phyloP scores from a whole-genome alignment of 176 grass and related monocot genomes.

The Aegilops umbellulata region DNA sequence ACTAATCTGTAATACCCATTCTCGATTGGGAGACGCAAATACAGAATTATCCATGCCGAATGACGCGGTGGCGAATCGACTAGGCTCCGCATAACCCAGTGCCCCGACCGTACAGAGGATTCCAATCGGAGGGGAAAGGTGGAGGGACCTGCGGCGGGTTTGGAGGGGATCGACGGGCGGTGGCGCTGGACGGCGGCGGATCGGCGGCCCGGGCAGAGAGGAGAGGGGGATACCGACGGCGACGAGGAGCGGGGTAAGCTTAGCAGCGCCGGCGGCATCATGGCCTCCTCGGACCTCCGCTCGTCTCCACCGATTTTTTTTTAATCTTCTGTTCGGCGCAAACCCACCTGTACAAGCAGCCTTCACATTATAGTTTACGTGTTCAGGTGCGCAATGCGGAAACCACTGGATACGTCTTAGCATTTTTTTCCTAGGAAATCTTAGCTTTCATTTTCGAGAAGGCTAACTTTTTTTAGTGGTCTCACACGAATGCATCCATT shows the following conservation, averaged over 20 bases:
- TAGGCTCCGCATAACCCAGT: background rate
- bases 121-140: background rate
- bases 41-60: background rate
- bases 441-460: no score
- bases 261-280: slow-evolving; percentile 36
- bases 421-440: no score
- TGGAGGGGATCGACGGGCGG: background rate
- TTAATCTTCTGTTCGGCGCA: slow-evolving; percentile 3
- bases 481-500: no score
- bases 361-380: background rate
- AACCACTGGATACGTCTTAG: fast-evolving
- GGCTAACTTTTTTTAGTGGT: no score
- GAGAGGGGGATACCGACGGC: slow-evolving; percentile 1
- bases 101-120: background rate
- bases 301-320: slow-evolving; percentile 27
- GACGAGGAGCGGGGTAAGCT: slow-evolving; percentile 23
- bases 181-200: slow-evolving; percentile 22
- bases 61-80: background rate
- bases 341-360: background rate
- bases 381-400: background rate
- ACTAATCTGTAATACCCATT: background rate
- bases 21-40: background rate
- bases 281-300: slow-evolving; percentile 2
- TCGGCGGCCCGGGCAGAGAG: background rate
- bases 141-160: slow-evolving; percentile 25